Percentiles rank a stretch among this genome's conserved stretches.
Evolutionary conservation across 164 flowering plant genomes (phyloP).

Genomic region (Magnolia officinalis): DNA sequence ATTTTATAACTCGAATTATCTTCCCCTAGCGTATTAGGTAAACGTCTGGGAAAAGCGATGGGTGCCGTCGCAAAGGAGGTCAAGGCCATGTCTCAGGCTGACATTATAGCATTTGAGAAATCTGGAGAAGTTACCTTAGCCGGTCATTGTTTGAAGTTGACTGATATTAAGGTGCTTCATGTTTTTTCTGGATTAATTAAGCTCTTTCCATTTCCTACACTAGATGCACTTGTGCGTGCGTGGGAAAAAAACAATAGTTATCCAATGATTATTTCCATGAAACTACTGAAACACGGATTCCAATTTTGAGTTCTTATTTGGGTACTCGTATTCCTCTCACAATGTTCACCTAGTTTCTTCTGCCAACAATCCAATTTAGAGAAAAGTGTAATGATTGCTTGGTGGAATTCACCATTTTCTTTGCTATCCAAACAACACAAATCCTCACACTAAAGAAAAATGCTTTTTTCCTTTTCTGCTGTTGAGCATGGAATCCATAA

Average conservation of each 20-base stretch:
- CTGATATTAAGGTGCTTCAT: slow-evolving; percentile 68
- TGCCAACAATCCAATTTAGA: too few species aligned
- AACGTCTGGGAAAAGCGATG: slow-evolving; percentile 89
- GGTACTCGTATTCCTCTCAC: too few species aligned
- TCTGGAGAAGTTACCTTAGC: slow-evolving; percentile 68
- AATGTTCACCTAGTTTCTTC: too few species aligned
- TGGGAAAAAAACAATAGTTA: neutral
- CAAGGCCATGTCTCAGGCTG: slow-evolving; percentile 83
- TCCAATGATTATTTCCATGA: too few species aligned
- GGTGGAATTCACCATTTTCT: too few species aligned
- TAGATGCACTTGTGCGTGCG: neutral
- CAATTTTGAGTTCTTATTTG: too few species aligned
- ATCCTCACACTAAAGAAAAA: too few species aligned
- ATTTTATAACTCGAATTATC: neutral
- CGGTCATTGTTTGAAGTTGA: slow-evolving; percentile 51
- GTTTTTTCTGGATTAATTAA: neutral
- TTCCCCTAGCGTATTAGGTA: slow-evolving; percentile 61
- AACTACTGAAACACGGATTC: too few species aligned
- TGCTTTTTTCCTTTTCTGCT: too few species aligned
- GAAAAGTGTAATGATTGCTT: too few species aligned
- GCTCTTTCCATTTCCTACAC: neutral
- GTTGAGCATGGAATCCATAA: too few species aligned
- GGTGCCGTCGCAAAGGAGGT: slow-evolving; percentile 77
- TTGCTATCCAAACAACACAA: too few species aligned
- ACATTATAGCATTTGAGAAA: slow-evolving; percentile 69